Evolutionary conservation across 2,329 filamentous ascomycete species (phyloP).

Genomic region (Grosmannia huntii): DNA sequence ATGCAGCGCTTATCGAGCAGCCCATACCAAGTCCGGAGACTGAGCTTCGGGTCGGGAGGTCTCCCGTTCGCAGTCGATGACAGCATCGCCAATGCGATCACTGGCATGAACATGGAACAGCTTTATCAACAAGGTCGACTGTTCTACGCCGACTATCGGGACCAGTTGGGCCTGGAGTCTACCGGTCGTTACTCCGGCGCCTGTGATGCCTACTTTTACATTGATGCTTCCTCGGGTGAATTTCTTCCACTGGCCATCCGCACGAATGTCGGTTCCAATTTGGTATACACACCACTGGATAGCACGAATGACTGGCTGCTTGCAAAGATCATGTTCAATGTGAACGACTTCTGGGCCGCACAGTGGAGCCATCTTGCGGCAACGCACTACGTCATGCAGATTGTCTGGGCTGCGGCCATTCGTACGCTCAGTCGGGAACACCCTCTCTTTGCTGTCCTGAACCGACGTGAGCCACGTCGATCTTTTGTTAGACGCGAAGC

Average conservation of each 20-base stretch:
- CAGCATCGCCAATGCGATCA: slow-evolving; percentile 16
- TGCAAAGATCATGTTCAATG: slow-evolving; percentile 36
- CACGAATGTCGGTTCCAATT: slow-evolving; percentile 26
- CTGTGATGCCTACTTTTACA: slow-evolving; percentile 34
- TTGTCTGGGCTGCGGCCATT: slow-evolving; percentile 29
- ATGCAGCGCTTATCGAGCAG: slow-evolving; percentile 33
- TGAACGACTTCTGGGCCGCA: slow-evolving; percentile 32
- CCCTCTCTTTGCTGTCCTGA: slow-evolving; percentile 27
- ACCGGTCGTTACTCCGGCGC: slow-evolving; percentile 24
- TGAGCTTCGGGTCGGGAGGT: slow-evolving; percentile 17
- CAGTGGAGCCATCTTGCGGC: slow-evolving; percentile 30
- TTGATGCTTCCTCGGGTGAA: slow-evolving; percentile 23
- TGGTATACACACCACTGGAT: slow-evolving; percentile 35
- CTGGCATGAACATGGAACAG: slow-evolving; percentile 18
- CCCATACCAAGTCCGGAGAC: slow-evolving; percentile 24
- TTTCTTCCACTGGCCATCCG: slow-evolving; percentile 36
- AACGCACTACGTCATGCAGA: slow-evolving; percentile 30
- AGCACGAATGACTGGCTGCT: slow-evolving; percentile 32
- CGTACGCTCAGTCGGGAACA: slow-evolving; percentile 32
- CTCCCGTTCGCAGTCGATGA: slow-evolving; percentile 26
- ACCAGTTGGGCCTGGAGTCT: slow-evolving; percentile 18
- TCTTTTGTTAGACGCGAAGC: neutral
- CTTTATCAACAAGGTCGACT: slow-evolving; percentile 25
- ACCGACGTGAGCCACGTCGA: slow-evolving; percentile 18
- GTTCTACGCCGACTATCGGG: slow-evolving; percentile 29